Evolutionary conservation across 2,329 filamentous ascomycete genomes (phyloP), one percentile per base, ranked within the genome.

Genomic region (Daldinia sp.): DNA sequence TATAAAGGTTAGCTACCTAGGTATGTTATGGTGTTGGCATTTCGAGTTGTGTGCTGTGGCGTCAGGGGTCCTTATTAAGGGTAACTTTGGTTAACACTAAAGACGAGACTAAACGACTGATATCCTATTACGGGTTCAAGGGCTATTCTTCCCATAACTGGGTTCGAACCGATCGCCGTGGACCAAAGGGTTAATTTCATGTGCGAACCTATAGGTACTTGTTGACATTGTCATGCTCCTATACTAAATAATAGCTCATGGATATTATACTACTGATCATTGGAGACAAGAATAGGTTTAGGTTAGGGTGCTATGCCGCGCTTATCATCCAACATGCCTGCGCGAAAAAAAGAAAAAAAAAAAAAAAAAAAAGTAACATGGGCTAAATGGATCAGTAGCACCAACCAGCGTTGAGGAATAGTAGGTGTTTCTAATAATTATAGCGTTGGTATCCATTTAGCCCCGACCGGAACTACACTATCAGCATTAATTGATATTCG

Each of bases 371-470:
- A 54, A 45, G 39, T 51, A 58, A 59, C 39, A 64, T 23, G 65
- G 58, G 55, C 58, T 49, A n/a, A n/a, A n/a, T n/a, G n/a, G n/a
- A n/a, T n/a, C n/a, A n/a, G n/a, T n/a, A 51, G 58, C 41, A 58
- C 41, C 49, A 48, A 55, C 53, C 53, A 56, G 34, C 45, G 52
- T 54, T 45, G 21, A 51, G 45, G 13, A 60, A 58, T 55, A 59
- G 37, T 64, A 61, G 54, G 59, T 48, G 11, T 37, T 56, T 59
- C 52, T 52, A 56, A 59, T 52, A 62, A 61, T 62, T 63, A 60
- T 65, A 63, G 62, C 56, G 54, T 66, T 51, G 19, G 47, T 47
- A 57, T 61, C 53, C 58, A 68, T 63, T 66, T 65, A 68, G 65
- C 65, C 63, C 62, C 39, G 57, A 30, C 56, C 53, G 45, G 58